Evolutionary conservation across 2,329 filamentous ascomycete genomes (phyloP).

Genomic region (Penicillium sp.): DNA sequence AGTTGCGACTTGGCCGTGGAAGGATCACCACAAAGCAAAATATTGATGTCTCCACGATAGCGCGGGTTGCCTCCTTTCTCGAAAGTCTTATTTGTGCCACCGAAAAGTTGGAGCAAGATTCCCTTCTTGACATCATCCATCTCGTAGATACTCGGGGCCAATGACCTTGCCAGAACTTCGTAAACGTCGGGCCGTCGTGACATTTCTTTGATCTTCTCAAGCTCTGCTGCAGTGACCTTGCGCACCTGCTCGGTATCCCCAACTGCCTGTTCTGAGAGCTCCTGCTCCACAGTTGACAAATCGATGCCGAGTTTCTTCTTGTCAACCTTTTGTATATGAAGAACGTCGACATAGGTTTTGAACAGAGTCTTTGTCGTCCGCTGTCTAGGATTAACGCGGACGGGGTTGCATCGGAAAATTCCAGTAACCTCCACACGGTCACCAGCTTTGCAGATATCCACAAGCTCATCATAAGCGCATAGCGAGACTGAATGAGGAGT

Average conservation of each 20-base stretch:
- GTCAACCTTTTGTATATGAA: slow-evolving; percentile 95
- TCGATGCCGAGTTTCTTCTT: slow-evolving; percentile 92
- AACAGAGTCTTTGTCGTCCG: slow-evolving; percentile 90
- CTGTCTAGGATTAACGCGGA: slow-evolving; percentile 90
- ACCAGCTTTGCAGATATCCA: slow-evolving; percentile 97
- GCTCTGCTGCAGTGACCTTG: slow-evolving; percentile 79
- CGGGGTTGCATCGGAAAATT: slow-evolving; percentile 91
- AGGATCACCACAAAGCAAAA: slow-evolving; percentile 93
- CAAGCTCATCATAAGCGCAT: slow-evolving; percentile 93
- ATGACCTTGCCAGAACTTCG: slow-evolving; percentile 81
- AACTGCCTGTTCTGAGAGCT: slow-evolving; percentile 67
- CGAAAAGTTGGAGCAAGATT: slow-evolving; percentile 92
- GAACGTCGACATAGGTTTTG: slow-evolving; percentile 94
- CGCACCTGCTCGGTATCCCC: slow-evolving; percentile 77
- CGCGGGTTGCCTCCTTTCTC: slow-evolving; percentile 92
- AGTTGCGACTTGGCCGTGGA: slow-evolving; percentile 96
- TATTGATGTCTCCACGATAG: slow-evolving; percentile 96
- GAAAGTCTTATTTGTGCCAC: slow-evolving; percentile 96
- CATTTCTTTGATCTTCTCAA: slow-evolving; percentile 79
- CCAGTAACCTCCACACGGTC: slow-evolving; percentile 93
- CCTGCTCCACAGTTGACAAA: slow-evolving; percentile 78
- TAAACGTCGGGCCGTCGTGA: slow-evolving; percentile 82
- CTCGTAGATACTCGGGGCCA: slow-evolving; percentile 94
- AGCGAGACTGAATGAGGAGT: slow-evolving; percentile 96
- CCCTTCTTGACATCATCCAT: slow-evolving; percentile 99